A percentile compares a stretch with the other conserved stretches of the same genome.
These are phyloP conservation scores for Petunia hybrid DNA, from an alignment of 305 asterid genomes.

Conservation along the genomic window DNA sequence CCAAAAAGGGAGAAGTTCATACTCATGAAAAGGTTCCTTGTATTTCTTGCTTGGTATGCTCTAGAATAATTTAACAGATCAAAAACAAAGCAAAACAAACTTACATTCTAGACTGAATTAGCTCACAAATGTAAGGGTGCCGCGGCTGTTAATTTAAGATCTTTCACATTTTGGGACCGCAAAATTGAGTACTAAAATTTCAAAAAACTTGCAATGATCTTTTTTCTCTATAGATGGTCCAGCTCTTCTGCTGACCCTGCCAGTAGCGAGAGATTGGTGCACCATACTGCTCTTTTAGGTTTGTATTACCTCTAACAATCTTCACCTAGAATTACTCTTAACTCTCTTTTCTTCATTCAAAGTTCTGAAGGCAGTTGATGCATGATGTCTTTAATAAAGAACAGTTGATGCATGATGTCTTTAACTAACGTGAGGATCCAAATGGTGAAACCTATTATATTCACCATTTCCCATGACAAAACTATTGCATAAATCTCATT, in stretches of 20 bases:
- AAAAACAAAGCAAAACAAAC: not conserved
- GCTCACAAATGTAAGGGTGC: constrained; percentile 18
- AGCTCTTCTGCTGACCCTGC: not conserved
- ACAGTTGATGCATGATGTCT: constrained; percentile 10
- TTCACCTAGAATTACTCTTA: not conserved
- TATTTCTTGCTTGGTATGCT: constrained; percentile 5
- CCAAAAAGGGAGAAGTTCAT: not conserved
- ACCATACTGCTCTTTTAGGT: not conserved
- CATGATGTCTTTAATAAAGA: not conserved
- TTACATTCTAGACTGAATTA: constrained; percentile 9
- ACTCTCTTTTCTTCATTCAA: constrained; percentile 3
- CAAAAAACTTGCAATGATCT: not conserved
- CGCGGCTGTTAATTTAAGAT: not conserved
- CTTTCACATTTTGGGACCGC: not conserved
- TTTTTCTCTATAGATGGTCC: constrained; percentile 4
- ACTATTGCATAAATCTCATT: constrained; percentile 18
- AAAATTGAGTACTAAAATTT: not conserved
- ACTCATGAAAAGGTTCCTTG: not conserved
- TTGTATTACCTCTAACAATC: not conserved
- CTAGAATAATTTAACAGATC: not conserved
- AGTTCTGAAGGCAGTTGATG: not conserved
- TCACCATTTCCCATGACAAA: not conserved
- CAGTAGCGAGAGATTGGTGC: not conserved
- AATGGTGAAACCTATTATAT: constrained; percentile 24
- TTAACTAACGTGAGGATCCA: not conserved